Conservation (phyloP, 2,329 filamentous ascomycete species). For the Cryphonectria nitschkei region DNA sequence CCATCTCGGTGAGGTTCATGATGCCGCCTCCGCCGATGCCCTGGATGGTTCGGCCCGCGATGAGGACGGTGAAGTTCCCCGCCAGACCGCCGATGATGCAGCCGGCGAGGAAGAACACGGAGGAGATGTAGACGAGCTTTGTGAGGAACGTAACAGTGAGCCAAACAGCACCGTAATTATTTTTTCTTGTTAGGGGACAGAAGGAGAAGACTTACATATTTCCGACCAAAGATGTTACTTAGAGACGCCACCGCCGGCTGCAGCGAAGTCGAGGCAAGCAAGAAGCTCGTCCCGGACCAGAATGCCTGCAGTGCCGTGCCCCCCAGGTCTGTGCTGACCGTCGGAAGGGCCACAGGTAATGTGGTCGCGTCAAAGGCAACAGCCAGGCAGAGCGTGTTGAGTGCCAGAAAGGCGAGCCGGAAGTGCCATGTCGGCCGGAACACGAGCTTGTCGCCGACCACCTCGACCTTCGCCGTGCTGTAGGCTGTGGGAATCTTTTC, state of each 20-base stretch:
- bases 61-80: conserved; percentile 47
- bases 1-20: conserved; percentile 49
- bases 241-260: conserved; percentile 52
- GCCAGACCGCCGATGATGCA: conserved; percentile 46
- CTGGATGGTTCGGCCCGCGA: conserved; percentile 55
- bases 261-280: conserved; percentile 66
- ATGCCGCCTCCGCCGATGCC: conserved; percentile 57
- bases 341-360: conserved; percentile 63
- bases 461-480: conserved; percentile 29
- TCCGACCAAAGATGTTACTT: conserved; percentile 42
- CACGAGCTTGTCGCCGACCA: conserved; percentile 30
- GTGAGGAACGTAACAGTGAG: background rate
- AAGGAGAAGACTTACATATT: conserved; percentile 31
- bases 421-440: conserved; percentile 44
- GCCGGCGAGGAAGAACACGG: conserved; percentile 44
- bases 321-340: conserved; percentile 54
- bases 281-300: conserved; percentile 72
- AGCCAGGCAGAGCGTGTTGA: conserved; percentile 61
- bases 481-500: conserved; percentile 6
- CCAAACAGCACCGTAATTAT: background rate
- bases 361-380: conserved; percentile 69
- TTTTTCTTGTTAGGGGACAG: too few species aligned
- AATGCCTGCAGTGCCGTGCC: conserved; percentile 66
- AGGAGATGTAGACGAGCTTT: conserved; percentile 36
- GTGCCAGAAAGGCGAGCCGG: conserved; percentile 52